A percentile compares a stretch with the other conserved stretches of the same genome.
Conservation (phyloP, 768 basidiomycete species). For the Boletus subparvulus region DNA sequence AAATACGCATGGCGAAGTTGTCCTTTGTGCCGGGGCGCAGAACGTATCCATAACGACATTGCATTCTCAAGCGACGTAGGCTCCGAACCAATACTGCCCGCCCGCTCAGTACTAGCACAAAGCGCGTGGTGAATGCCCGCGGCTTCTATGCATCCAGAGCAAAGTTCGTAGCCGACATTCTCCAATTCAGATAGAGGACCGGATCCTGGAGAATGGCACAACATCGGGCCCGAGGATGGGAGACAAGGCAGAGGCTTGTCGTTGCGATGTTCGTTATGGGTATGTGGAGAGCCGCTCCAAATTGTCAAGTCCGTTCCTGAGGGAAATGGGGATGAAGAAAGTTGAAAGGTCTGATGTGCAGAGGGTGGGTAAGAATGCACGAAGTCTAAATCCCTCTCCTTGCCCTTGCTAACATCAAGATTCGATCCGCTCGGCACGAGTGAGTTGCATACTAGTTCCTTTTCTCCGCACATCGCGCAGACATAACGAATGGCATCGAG, state of each 20-base stretch:
- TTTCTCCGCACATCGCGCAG: conserved; percentile 85
- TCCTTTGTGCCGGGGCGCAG: conserved; percentile 71
- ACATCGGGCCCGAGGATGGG: conserved; percentile 30
- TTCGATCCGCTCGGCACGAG: conserved; percentile 8
- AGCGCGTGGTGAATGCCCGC: conserved; percentile 79
- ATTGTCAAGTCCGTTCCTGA: conserved; percentile 21
- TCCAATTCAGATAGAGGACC: conserved; percentile 3
- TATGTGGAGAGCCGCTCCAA: conserved; percentile 10
- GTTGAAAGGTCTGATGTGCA: conserved; percentile 31
- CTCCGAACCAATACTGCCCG: conserved; percentile 26
- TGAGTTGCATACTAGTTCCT: conserved; percentile 42
- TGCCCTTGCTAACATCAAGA: conserved; percentile 43
- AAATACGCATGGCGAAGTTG: conserved; percentile 80
- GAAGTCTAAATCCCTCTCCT: conserved; percentile 34
- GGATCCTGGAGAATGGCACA: conserved; percentile 4
- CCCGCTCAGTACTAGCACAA: conserved; percentile 44
- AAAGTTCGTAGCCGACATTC: conserved; percentile 75
- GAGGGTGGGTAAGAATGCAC: conserved; percentile 37
- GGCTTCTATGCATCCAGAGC: conserved; percentile 72
- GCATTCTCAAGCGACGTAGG: conserved; percentile 57
- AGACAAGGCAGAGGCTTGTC: conserved; percentile 49
- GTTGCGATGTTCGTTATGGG: conserved; percentile 17
- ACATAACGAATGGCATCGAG: conserved; percentile 88
- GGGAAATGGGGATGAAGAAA: conserved; percentile 16
- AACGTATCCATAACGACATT: conserved; percentile 59